Percentiles rank a stretch among this genome's conserved stretches.
Evolutionary conservation across 352 stramenopile species (phyloP).

Genomic region (Globisporangium spiculum): DNA sequence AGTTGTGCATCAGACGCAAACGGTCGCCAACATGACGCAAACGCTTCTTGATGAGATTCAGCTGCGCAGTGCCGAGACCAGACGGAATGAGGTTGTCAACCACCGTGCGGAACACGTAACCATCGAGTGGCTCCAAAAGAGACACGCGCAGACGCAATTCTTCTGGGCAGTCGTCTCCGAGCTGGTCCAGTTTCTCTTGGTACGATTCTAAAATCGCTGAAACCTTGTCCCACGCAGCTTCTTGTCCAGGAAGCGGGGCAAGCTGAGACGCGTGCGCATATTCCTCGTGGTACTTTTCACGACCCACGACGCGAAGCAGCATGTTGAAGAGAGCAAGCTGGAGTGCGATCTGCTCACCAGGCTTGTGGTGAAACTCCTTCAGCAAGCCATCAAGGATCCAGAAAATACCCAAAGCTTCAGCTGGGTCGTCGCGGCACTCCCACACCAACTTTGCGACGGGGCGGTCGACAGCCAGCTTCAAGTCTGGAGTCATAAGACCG

Average conservation of each 20-base stretch:
- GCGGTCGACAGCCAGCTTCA: slow-evolving; percentile 68
- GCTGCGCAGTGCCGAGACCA: slow-evolving; percentile 74
- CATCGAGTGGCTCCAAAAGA: slow-evolving; percentile 75
- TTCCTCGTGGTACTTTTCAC: slow-evolving; percentile 73
- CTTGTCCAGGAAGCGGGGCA: slow-evolving; percentile 61
- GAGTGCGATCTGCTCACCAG: slow-evolving; percentile 76
- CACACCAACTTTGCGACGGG: slow-evolving; percentile 80
- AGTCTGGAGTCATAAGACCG: slow-evolving; percentile 64
- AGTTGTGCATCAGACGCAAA: slow-evolving; percentile 86
- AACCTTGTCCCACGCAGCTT: slow-evolving; percentile 72
- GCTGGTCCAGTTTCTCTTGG: slow-evolving; percentile 66
- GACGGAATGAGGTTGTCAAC: slow-evolving; percentile 85
- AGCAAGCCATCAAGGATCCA: slow-evolving; percentile 73
- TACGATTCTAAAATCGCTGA: slow-evolving; percentile 62
- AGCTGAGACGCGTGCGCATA: slow-evolving; percentile 63
- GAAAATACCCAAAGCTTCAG: slow-evolving; percentile 77
- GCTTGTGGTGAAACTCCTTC: slow-evolving; percentile 86
- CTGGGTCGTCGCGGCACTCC: slow-evolving; percentile 80
- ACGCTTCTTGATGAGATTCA: slow-evolving; percentile 88
- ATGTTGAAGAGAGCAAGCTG: slow-evolving; percentile 87
- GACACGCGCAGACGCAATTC: slow-evolving; percentile 68
- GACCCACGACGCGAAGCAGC: slow-evolving; percentile 76
- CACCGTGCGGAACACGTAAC: slow-evolving; percentile 85
- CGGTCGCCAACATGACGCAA: slow-evolving; percentile 83
- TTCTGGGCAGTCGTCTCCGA: slow-evolving; percentile 61